Evolutionary conservation across 768 basidiomycete species (phyloP), one percentile per base, ranked within the genome.

Genomic region (Cyclocybe cylindracea): DNA sequence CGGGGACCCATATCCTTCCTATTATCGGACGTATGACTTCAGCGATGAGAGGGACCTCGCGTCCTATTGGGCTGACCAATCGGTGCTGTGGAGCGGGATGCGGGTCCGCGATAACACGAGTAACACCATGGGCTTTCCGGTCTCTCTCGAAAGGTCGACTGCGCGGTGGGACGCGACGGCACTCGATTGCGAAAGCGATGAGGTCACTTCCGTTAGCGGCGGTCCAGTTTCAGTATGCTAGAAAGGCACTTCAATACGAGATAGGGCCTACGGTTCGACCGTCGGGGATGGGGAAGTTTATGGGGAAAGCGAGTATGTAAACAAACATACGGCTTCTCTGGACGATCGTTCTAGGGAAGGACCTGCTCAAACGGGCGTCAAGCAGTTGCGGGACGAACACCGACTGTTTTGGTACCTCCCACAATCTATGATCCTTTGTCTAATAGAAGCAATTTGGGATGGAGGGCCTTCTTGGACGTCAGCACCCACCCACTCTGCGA

Each of bases 131-230:
- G 39, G 53, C 57, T 57, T 70, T 66, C 63, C 72, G 37, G 67
- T 75, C 13, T 80, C 78, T 50, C 72, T 72, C 53, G 76, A 78
- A 66, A 76, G 78, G 40, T 80, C 73, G 46, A 78, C 78, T 38
- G 71, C 60, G 39, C 60, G 49, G 44, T 67, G 62, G 65, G 50
- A 52, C 45, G 50, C 64, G 53, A 46, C 46, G 48, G 54, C 59
- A 57, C 64, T 59, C 39, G 47, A 48, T 35, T 38, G 31, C 14
- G 50, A 47, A 41, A 35, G 44, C 19, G 52, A 44, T 56, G 50
- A 56, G 45, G 35, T 58, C 44, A 43, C 13, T 39, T 46, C 55
- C 57, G 50, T 54, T 52, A 38, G 44, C 43, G 32, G 39, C 57
- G 55, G 53, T 9, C 39, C 18, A 24, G 18, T 45, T 48, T 32